Percentiles rank a stretch among this genome's conserved stretches.
These are phyloP conservation scores for Hydrangea macrophylla DNA, from an alignment of 148 eudicot species.

Conservation along the genomic window DNA sequence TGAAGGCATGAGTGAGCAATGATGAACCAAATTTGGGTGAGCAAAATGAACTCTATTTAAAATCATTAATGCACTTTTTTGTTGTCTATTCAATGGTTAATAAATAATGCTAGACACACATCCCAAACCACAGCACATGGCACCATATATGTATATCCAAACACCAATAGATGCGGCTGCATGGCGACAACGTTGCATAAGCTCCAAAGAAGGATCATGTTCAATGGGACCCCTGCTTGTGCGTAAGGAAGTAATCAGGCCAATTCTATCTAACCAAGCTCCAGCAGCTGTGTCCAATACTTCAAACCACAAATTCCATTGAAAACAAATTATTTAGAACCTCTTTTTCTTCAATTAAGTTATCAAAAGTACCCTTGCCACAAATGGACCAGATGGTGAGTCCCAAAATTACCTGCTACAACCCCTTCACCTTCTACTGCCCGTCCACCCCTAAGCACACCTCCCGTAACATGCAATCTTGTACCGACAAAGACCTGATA, in stretches of 20 bases:
- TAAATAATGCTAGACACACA: too few relatives aligned
- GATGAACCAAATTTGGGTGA: too few relatives aligned
- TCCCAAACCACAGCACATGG: too few relatives aligned
- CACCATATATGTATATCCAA: constrained; percentile 75
- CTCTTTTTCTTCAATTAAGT: background rate
- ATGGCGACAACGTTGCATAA: constrained; percentile 95
- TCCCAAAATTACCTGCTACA: constrained; percentile 56
- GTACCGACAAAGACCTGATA: constrained; percentile 92
- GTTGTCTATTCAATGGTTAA: too few relatives aligned
- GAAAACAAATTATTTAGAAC: background rate
- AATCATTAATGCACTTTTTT: too few relatives aligned
- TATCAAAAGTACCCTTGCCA: background rate
- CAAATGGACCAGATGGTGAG: background rate
- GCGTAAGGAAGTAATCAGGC: constrained; percentile 79
- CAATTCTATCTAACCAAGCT: constrained; percentile 92
- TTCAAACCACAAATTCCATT: constrained; percentile 21
- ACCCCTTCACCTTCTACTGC: constrained; percentile 86
- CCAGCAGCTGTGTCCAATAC: constrained; percentile 99
- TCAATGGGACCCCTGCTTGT: constrained; percentile 56
- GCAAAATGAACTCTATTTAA: too few relatives aligned
- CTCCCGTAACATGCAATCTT: constrained; percentile 97
- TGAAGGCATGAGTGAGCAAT: too few relatives aligned
- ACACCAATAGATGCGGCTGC: constrained; percentile 89
- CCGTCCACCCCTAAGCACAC: constrained; percentile 91
- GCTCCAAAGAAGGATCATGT: constrained; percentile 65